Evolutionary conservation across 805 yeast species (phyloP).

Genomic region (Lipomyces anomalus): DNA sequence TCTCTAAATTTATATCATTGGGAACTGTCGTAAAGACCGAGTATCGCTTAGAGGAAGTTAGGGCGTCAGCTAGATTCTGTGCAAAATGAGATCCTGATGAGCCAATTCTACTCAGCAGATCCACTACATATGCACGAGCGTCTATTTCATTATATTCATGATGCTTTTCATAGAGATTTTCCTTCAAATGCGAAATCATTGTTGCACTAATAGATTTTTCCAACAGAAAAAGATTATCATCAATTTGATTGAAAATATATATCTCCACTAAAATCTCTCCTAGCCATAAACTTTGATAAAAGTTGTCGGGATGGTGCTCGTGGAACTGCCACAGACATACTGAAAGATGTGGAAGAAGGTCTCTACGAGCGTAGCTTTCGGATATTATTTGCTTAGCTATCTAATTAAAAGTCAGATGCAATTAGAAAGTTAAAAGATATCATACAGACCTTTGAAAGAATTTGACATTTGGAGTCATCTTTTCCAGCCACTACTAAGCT

Average conservation of each 20-base stretch:
- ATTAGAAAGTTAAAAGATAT: no score
- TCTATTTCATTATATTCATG: neutral
- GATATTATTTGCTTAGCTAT: no score
- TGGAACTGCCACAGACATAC: slow-evolving; percentile 35
- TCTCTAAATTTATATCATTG: neutral
- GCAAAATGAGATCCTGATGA: neutral
- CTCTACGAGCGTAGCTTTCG: slow-evolving; percentile 63
- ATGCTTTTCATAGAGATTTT: neutral
- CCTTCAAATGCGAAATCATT: neutral
- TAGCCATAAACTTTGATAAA: slow-evolving; percentile 43
- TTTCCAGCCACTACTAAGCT: no score
- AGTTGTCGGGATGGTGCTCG: neutral
- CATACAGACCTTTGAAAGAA: no score
- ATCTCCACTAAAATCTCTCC: slow-evolving; percentile 43
- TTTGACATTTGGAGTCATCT: no score
- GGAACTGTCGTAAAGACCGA: neutral
- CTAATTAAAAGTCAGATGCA: no score
- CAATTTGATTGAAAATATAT: slow-evolving; percentile 48
- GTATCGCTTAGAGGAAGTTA: neutral
- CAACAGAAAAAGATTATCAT: slow-evolving; percentile 50
- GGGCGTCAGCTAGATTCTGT: neutral
- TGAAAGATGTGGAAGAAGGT: slow-evolving; percentile 58
- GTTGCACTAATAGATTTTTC: slow-evolving; percentile 46
- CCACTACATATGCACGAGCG: slow-evolving; percentile 4
- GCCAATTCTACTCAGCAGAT: no score